Conservation (phyloP, 2,329 filamentous ascomycete genomes). For the Ophiosphaerella korrae region DNA sequence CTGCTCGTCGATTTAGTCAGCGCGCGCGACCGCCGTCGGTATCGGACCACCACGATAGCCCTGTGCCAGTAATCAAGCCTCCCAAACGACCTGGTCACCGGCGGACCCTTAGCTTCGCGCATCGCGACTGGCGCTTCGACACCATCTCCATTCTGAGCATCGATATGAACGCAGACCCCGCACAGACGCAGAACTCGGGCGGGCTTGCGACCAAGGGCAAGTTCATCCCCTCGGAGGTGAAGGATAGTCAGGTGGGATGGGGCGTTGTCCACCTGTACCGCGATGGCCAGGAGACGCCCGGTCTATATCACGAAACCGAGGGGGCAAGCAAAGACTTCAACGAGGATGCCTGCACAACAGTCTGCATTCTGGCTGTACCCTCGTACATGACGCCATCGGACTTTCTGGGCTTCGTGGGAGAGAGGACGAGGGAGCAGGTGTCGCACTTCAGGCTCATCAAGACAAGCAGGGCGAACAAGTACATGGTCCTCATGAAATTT, state of each 20-base stretch:
- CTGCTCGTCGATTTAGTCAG: slow-evolving; percentile 36
- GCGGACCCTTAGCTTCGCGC: slow-evolving; percentile 37
- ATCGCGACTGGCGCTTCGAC: slow-evolving; percentile 79
- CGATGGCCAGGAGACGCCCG: slow-evolving; percentile 75
- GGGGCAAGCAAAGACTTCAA: slow-evolving; percentile 44
- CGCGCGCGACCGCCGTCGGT: slow-evolving; percentile 42
- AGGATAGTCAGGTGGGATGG: slow-evolving; percentile 81
- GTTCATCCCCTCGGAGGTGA: slow-evolving; percentile 72
- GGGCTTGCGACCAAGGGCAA: slow-evolving; percentile 82
- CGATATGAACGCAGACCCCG: slow-evolving; percentile 66
- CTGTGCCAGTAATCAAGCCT: slow-evolving; percentile 43
- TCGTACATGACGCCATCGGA: slow-evolving; percentile 91
- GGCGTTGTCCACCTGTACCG: slow-evolving; percentile 94
- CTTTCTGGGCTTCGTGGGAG: slow-evolving; percentile 88
- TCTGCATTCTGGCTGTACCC: slow-evolving; percentile 93
- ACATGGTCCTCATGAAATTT: slow-evolving; percentile 96
- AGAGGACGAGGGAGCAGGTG: slow-evolving; percentile 82
- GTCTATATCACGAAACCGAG: slow-evolving; percentile 58
- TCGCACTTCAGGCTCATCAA: slow-evolving; percentile 94
- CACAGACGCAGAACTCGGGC: slow-evolving; percentile 44
- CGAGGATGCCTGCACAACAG: slow-evolving; percentile 76
- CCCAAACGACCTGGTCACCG: slow-evolving; percentile 31
- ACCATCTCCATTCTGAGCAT: slow-evolving; percentile 80
- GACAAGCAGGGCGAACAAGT: slow-evolving; percentile 85
- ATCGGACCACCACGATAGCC: slow-evolving; percentile 45